Evolutionary conservation across 225 moss, liverwort and hornwort species (phyloP).

Genomic region (Neckera pumila): DNA sequence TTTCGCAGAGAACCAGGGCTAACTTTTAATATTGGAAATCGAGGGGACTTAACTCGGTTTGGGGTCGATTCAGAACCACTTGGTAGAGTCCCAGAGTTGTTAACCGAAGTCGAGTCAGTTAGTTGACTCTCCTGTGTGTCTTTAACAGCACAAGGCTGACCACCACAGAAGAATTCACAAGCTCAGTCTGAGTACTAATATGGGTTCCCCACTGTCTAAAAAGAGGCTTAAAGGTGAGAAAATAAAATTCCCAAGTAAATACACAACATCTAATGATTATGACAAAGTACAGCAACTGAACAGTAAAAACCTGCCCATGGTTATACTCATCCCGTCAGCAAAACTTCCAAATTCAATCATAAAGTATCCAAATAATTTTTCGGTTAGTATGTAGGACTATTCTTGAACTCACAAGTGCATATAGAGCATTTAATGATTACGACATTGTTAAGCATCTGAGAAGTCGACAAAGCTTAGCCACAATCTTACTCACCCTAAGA

Average conservation of each 20-base stretch:
- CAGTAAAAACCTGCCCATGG: not conserved
- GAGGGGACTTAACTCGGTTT: slow-evolving; percentile 8
- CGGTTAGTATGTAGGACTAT: not conserved
- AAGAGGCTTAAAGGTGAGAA: not conserved
- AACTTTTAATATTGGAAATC: slow-evolving; percentile 8
- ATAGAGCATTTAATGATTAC: not conserved
- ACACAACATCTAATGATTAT: not conserved
- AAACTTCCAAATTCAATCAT: not conserved
- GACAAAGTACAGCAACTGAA: not conserved
- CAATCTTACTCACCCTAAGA: not conserved
- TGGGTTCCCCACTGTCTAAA: not conserved
- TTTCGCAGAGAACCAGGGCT: slow-evolving; percentile 21
- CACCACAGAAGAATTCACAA: not conserved
- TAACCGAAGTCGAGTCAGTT: not conserved
- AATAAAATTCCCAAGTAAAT: not conserved
- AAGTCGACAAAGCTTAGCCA: not conserved
- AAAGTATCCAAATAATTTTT: not conserved
- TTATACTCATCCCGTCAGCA: not conserved
- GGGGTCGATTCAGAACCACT: slow-evolving; percentile 2
- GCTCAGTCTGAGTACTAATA: not conserved
- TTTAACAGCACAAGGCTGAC: not conserved
- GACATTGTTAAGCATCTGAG: not conserved
- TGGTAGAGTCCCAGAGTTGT: not conserved
- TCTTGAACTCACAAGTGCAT: not conserved
- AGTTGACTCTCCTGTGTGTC: not conserved